A percentile compares a stretch with the other conserved stretches of the same genome.
Conservation (phyloP, 148 eudicot genomes). For the Arbutus unedo region DNA sequence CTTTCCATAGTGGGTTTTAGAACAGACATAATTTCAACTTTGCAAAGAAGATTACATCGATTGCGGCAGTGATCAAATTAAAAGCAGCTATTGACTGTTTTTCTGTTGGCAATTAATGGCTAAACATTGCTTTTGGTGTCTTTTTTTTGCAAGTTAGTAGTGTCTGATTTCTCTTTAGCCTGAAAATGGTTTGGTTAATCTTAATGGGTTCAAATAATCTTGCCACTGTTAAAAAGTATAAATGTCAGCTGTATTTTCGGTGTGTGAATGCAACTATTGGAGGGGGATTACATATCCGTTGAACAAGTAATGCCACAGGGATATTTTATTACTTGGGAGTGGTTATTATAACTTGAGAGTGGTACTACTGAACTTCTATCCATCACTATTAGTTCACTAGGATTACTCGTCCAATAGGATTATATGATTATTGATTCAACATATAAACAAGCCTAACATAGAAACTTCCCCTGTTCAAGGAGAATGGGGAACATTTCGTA, state of each 20-base stretch:
- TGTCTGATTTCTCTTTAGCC: not conserved
- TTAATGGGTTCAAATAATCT: not conserved
- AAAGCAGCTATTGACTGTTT: not conserved
- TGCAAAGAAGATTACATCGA: not conserved
- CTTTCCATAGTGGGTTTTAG: not conserved
- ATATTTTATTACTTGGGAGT: no score
- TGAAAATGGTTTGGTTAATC: not conserved
- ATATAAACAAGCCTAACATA: not conserved
- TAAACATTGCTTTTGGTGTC: not conserved
- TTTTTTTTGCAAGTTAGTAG: not conserved
- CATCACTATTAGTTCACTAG: no score
- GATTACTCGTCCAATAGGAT: no score
- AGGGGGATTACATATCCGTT: no score
- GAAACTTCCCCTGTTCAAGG: not conserved
- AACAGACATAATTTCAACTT: not conserved
- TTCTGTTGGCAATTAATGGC: not conserved
- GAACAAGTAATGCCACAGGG: no score
- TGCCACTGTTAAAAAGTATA: not conserved
- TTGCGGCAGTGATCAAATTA: not conserved
- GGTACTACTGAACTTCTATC: no score
- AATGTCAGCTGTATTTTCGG: not conserved
- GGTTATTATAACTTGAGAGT: no score
- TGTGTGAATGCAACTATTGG: no score
- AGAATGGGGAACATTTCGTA: not conserved
- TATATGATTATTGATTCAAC: no score